phyloP scores from a whole-genome alignment of 2,329 filamentous ascomycete genomes.

The Daldinia eschscholtzii region DNA sequence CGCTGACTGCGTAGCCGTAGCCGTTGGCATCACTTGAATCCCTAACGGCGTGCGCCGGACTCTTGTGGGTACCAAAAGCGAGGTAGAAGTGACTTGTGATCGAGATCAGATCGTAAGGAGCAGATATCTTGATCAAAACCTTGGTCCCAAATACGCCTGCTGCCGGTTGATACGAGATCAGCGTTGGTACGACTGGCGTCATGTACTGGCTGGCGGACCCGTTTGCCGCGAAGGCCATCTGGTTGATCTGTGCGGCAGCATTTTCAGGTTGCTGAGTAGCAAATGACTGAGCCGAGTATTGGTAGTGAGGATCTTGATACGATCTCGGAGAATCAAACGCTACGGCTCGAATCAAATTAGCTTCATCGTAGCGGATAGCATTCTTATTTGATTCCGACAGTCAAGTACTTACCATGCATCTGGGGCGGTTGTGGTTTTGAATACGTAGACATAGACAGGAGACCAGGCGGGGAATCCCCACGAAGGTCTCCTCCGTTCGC shows the following conservation, averaged over 20 bases:
- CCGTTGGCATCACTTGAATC: slow-evolving; percentile 68
- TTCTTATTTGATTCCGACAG: neutral
- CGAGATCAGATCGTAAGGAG: slow-evolving; percentile 76
- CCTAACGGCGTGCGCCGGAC: slow-evolving; percentile 74
- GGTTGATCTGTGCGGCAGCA: slow-evolving; percentile 65
- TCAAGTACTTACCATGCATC: slow-evolving; percentile 80
- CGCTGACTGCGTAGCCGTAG: slow-evolving; percentile 78
- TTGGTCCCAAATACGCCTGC: slow-evolving; percentile 77
- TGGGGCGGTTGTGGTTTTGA: slow-evolving; percentile 80
- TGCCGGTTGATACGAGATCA: slow-evolving; percentile 78
- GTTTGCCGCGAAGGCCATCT: slow-evolving; percentile 70
- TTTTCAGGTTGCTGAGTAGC: slow-evolving; percentile 63
- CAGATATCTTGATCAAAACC: slow-evolving; percentile 79
- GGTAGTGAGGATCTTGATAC: slow-evolving; percentile 70
- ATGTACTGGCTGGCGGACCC: slow-evolving; percentile 76
- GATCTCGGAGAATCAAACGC: slow-evolving; percentile 71
- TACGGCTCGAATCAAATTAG: slow-evolving; percentile 53
- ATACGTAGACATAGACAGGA: slow-evolving; percentile 86
- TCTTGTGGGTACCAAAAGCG: slow-evolving; percentile 83
- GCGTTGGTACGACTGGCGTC: slow-evolving; percentile 69
- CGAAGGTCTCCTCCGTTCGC: slow-evolving; percentile 66
- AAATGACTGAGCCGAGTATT: slow-evolving; percentile 64
- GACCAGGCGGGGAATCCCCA: slow-evolving; percentile 68
- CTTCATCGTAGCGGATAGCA: slow-evolving; percentile 1
- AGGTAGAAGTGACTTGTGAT: slow-evolving; percentile 74